Evolutionary conservation across 164 flowering plant species (phyloP), one percentile per base, ranked within the genome.

Genomic region (Cinnamomum micranthum): DNA sequence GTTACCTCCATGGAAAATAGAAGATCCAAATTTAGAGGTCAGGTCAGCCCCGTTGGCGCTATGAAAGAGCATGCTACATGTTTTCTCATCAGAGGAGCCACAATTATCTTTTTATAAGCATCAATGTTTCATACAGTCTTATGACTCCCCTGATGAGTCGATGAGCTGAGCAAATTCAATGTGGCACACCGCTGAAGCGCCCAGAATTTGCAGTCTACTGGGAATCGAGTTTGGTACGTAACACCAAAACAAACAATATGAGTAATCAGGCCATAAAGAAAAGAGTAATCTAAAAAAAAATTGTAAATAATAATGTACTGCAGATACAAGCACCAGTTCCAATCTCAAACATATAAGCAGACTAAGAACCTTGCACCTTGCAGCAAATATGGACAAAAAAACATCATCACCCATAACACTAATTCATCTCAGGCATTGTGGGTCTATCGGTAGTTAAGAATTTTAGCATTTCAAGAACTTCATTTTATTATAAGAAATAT

Each of bases 241-340:
- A 35, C 47, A 35, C 47, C 47, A 41, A 41, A 59, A 59, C 22
- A 59, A 15, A 59, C 63, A n/a, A 19, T 59, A 59, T n/a, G 14
- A 19, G 63, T 5, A 19, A 41, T n/a, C 19, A 5, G 63, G 63
- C 19, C 22, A 64, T 50, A 71, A 52, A 52, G 47, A 25, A 66
- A 9, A 41, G 63, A 59, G n/a, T 73, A 23, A 77, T 59, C 17
- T 2, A 47, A 13, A 65, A 55, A 65, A 55, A 66, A 35, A 58
- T 27, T 55, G 33, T 23, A 67, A 73, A 77, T 50, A 68, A 77
- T 73, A 77, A 68, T 59, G 63, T 77, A 74, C 28, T 77, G 73
- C 68, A 71, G 58, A 72, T 74, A 71, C 65, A 60, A 62, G 73
- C 63, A 74, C 74, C 22, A 73, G 77, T 71, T 23, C 69, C 28